Evolutionary conservation across 106 monocot species (phyloP).

Genomic region (Dioscorea dumetorum): DNA sequence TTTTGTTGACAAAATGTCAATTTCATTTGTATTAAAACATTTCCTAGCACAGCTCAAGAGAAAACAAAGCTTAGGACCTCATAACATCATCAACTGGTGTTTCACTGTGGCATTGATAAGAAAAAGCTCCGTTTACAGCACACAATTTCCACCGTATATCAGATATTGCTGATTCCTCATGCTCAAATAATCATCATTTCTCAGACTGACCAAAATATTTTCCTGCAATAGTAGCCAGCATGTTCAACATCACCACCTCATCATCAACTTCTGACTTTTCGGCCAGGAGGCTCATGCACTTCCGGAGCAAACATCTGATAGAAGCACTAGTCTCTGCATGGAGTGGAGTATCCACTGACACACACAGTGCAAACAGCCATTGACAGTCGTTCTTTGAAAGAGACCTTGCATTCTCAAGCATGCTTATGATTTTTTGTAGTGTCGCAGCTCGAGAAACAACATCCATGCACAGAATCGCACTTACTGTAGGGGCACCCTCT

Average conservation of each 20-base stretch:
- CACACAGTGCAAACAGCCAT: constrained; percentile 80
- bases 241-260: constrained; percentile 67
- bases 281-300: constrained; percentile 51
- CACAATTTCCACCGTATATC: background rate
- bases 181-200: background rate
- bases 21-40: background rate
- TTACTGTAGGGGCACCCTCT: constrained; percentile 33
- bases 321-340: constrained; percentile 62
- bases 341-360: constrained; percentile 64
- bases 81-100: background rate
- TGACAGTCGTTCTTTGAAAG: constrained; percentile 55
- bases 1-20: background rate
- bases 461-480: constrained; percentile 36
- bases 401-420: constrained; percentile 25
- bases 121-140: background rate
- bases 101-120: background rate
- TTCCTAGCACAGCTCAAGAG: background rate
- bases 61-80: background rate
- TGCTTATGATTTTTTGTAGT: constrained; percentile 39
- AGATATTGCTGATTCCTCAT: background rate
- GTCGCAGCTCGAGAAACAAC: constrained; percentile 44
- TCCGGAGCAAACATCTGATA: constrained; percentile 67
- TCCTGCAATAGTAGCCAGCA: constrained; percentile 63
- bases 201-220: constrained; percentile 82
- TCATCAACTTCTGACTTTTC: constrained; percentile 49